Base-by-base conservation (phyloP, 306 rosid species). In the Quercus robur region DNA sequence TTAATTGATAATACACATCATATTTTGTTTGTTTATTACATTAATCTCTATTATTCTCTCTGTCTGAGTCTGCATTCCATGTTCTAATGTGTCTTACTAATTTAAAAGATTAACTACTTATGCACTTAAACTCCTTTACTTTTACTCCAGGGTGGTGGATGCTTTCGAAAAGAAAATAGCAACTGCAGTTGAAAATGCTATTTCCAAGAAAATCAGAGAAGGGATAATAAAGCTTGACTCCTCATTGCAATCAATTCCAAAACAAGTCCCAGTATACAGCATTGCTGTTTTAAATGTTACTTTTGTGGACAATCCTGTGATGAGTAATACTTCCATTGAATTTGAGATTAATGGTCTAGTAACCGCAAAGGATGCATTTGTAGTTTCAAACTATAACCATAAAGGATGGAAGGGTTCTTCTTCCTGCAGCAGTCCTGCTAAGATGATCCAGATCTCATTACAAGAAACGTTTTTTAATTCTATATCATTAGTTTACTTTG, bases 381-480 rank as follows among this genome's bases (percentile, higher is more conserved):
- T 70, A 56, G 73, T 11, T 62, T 71, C 91, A 74, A 74, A 81
- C 77, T 56, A 75, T 78, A 66, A 57, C 83, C 77, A 56, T 57
- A 74, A 77, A 41, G 86, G 59, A 68, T 75, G 67, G 52, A 35
- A 79, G 70, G 67, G 77, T 81, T 81, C 80, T 67, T 73, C 83
- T 82, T 68, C 82, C 62, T 85, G 85, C 83, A 84, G 83, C 28
- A 89, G 82, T 79, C 78, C 86, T 38, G 88, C 77, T 56, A 89
- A 88, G 85, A 94, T 94, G 98, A 76, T 91, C 73, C 84, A 87
- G 85, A 79, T 94, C 71, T 91, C 97, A 44, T 68, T 92, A 52
- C 97, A 92, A 71, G 97, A 92, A 89, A 77, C 80, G 56, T 90
- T 94, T 59, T 84, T 94, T 75, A 82, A 88, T 77, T 92, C 98